phyloP scores from a whole-genome alignment of 345 rosid species.

The Arabidopsis arenosa region DNA sequence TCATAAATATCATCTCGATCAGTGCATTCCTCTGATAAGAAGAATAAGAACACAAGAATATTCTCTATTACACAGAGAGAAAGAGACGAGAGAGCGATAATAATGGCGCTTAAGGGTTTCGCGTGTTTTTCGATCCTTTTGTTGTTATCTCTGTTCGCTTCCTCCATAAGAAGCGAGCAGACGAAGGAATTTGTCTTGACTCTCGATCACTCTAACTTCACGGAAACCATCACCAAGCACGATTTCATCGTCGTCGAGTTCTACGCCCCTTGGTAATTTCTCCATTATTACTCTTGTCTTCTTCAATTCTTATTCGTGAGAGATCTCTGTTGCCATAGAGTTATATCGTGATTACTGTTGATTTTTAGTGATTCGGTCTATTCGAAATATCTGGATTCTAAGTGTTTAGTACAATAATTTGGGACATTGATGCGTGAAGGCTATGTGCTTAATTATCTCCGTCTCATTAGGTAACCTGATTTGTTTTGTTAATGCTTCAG shows the following conservation, averaged over 20 bases:
- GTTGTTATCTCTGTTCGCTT: constrained; percentile 47
- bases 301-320: neutral
- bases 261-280: constrained; percentile 90
- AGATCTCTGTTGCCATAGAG: neutral
- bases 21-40: neutral
- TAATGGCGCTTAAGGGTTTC: constrained; percentile 57
- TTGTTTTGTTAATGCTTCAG: constrained; percentile 44
- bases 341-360: neutral
- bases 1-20: neutral
- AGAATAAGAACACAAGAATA: neutral
- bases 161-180: constrained; percentile 54
- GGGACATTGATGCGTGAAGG: neutral
- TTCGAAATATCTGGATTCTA: neutral
- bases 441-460: neutral
- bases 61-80: neutral
- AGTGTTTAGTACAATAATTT: neutral
- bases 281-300: neutral
- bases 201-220: constrained; percentile 85
- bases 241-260: constrained; percentile 93
- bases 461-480: constrained; percentile 9
- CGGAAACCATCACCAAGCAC: constrained; percentile 74
- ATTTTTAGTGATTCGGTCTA: neutral
- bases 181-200: constrained; percentile 83
- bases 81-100: constrained; percentile 25
- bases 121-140: constrained; percentile 45